phyloP scores from a whole-genome alignment of 495 filamentous ascomycete species.

The Darksidea phi region DNA sequence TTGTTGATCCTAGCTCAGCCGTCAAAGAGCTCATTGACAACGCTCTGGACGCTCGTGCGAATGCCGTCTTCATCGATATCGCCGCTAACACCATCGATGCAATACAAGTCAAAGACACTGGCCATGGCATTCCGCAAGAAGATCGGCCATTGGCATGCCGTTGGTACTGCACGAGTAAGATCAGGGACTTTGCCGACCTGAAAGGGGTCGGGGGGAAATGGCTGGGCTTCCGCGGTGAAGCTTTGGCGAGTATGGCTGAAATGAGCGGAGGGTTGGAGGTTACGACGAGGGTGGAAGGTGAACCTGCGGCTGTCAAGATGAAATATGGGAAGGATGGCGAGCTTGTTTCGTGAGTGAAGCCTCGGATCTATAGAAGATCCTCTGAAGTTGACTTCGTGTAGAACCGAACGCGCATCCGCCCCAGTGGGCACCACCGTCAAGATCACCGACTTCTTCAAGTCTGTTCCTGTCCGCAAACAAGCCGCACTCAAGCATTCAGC shows the following conservation, averaged over 20 bases:
- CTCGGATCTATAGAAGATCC: slow-evolving; percentile 2
- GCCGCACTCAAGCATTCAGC: slow-evolving; percentile 58
- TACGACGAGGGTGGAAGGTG: slow-evolving; percentile 68
- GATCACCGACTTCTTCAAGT: slow-evolving; percentile 65
- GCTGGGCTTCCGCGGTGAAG: slow-evolving; percentile 86
- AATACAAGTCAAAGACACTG: slow-evolving; percentile 87
- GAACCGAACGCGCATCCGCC: slow-evolving; percentile 54
- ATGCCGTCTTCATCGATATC: slow-evolving; percentile 68
- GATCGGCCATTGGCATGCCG: slow-evolving; percentile 68
- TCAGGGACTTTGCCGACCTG: slow-evolving; percentile 71
- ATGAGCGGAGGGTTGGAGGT: slow-evolving; percentile 63
- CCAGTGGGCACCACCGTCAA: slow-evolving; percentile 78
- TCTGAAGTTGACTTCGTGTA: slow-evolving; percentile 14
- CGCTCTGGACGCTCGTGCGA: slow-evolving; percentile 77
- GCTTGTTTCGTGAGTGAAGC: slow-evolving; percentile 45
- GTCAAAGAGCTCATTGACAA: slow-evolving; percentile 95
- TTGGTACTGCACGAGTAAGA: slow-evolving; percentile 82
- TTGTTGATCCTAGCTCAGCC: slow-evolving; percentile 68
- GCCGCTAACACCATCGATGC: slow-evolving; percentile 71
- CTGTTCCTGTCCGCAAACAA: slow-evolving; percentile 73
- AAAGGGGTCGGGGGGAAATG: slow-evolving; percentile 60
- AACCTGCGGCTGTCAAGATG: slow-evolving; percentile 60
- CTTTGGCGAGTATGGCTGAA: slow-evolving; percentile 74
- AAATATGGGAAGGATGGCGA: slow-evolving; percentile 55
- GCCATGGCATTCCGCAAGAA: slow-evolving; percentile 68